Evolutionary conservation across 129 eudicot genomes (phyloP).

Genomic region (Oenanthe sinensis): DNA sequence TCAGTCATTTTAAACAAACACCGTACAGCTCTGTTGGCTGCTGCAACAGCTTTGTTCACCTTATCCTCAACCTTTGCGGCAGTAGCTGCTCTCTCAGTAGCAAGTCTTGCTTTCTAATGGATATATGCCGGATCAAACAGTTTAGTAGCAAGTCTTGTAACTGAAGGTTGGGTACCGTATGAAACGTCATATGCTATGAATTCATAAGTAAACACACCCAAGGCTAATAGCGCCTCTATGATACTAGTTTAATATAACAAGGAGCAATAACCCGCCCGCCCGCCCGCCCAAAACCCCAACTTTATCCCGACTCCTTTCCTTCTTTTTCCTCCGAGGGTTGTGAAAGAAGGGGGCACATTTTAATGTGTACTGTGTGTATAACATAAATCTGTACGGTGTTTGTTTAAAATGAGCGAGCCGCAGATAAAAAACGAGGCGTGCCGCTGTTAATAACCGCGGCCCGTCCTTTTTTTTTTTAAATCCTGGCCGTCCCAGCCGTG

Average conservation of each 20-base stretch:
- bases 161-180: neutral
- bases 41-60: slow-evolving; percentile 58
- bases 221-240: neutral
- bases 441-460: too few species aligned
- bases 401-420: too few species aligned
- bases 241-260: neutral
- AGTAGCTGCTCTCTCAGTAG: slow-evolving; percentile 49
- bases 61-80: slow-evolving; percentile 41
- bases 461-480: too few species aligned
- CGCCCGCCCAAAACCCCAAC: neutral
- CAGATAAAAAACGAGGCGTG: too few species aligned
- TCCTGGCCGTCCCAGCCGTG: too few species aligned
- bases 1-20: too few species aligned
- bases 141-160: neutral
- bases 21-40: slow-evolving; percentile 71
- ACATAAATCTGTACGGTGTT: too few species aligned
- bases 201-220: neutral
- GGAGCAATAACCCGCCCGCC: neutral
- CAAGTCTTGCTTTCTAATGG: slow-evolving; percentile 50
- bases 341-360: neutral
- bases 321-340: too few species aligned
- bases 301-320: neutral
- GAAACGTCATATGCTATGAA: neutral
- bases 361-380: too few species aligned
- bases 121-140: neutral